Evolutionary conservation across 257 asterid genomes (phyloP), one percentile per base, ranked within the genome.

Genomic region (Linderniella brevidens): DNA sequence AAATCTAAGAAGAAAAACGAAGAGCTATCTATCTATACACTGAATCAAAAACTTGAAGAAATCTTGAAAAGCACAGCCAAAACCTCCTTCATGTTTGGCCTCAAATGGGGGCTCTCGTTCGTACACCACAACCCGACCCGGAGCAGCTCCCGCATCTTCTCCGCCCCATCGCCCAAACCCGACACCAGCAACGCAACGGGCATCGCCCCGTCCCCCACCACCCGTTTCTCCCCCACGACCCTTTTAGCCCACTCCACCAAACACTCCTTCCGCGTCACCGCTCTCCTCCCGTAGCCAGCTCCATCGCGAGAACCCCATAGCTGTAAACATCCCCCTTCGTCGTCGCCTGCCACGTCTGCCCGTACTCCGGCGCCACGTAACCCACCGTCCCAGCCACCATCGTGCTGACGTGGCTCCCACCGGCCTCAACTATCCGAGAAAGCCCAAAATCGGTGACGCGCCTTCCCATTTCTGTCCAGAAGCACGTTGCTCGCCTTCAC

Each of bases 381-480:
- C 98, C 98, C 8, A 88, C 73, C 1, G 98, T 88, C 41, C 98
- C 97, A 0, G 95, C 95, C 37, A 88, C 92, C 90, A 76, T 80
- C 2, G 98, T 88, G 75, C 94, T 88, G 14, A 84, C 90, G 17
- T 88, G 98, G 54, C 80, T 84, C 1, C 59, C 80, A 9, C 75
- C 95, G 0, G 59, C 84, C 16, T 78, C 86, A 17, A 84, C 76
- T 8, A 84, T 82, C 35, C 98, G 55, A 0, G 98, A 82, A 5
- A 88, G 96, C 43, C 98, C 96, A 3, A 88, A 88, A 60, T 88
- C 98, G 0, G 98, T 88, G 10, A 88, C 83, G 69, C 1, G 94
- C 98, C 53, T 68, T 74, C 0, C 94, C 87, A 0, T 52, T 66
- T 60, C 62, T 78, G 59, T 88, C 98, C 0, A 88, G 94, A 40